A percentile compares a stretch with the other conserved stretches of the same genome.
Conservation (phyloP, 2,329 filamentous ascomycete genomes). For the Aspergillus quadricinctus region DNA sequence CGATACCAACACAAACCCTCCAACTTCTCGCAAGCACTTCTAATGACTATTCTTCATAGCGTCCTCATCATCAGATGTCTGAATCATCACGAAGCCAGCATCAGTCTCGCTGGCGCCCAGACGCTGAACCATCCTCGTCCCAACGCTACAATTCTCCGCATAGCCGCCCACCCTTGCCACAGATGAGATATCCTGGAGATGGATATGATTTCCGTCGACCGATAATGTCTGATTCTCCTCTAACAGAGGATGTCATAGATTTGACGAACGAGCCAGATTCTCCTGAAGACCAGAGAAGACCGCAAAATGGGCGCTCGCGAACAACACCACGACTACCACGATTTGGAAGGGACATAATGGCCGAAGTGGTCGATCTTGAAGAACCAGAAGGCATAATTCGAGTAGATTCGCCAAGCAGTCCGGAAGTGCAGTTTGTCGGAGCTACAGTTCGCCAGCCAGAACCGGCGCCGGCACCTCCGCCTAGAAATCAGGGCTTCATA, state of each 20-base stretch:
- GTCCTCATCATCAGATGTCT: conserved; percentile 35
- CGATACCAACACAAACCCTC: conserved; percentile 1
- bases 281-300: conserved; percentile 18
- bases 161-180: conserved; percentile 28
- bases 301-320: neutral
- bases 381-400: conserved; percentile 17
- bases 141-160: conserved; percentile 11
- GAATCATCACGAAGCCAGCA: conserved; percentile 23
- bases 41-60: conserved; percentile 16
- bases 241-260: conserved; percentile 40
- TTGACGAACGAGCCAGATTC: conserved; percentile 44
- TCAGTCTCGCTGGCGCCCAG: conserved; percentile 22
- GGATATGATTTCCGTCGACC: conserved; percentile 54
- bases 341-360: conserved; percentile 35
- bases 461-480: conserved; percentile 7
- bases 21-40: neutral
- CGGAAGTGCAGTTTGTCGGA: conserved; percentile 50
- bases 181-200: conserved; percentile 46
- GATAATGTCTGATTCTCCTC: conserved; percentile 35
- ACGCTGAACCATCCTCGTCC: conserved; percentile 22
- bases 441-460: conserved; percentile 21
- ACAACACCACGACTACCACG: conserved; percentile 24
- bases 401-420: conserved; percentile 30
- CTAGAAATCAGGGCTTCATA: conserved; percentile 1
- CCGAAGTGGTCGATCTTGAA: conserved; percentile 39